Conservation (phyloP, 805 yeast species). For the Wickerhamiella hasegawae region DNA sequence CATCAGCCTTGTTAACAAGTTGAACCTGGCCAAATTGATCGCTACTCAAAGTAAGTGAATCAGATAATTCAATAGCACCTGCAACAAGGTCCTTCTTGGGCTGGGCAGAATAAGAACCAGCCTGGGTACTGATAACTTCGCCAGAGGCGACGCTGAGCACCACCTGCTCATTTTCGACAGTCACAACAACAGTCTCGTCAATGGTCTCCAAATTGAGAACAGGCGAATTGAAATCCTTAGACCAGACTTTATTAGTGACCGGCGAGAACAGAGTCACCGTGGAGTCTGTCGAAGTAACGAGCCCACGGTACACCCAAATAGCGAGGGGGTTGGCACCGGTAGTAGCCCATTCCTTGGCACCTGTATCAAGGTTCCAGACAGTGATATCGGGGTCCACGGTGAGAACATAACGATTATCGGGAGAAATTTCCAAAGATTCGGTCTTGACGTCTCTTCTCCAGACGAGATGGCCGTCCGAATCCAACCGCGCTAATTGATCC, state of each 20-base stretch:
- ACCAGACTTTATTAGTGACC: too few relatives aligned
- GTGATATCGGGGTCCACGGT: constrained; percentile 7
- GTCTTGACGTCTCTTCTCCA: constrained; percentile 17
- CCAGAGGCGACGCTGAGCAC: constrained; percentile 5
- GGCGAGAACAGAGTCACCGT: too few relatives aligned
- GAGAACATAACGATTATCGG: constrained; percentile 2
- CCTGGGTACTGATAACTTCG: too few relatives aligned
- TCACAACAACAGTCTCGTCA: constrained; percentile 11
- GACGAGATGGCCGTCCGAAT: constrained; percentile 13
- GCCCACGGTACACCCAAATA: too few relatives aligned
- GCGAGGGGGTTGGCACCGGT: constrained; percentile 1
- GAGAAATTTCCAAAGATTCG: constrained; percentile 5
- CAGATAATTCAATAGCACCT: too few relatives aligned
- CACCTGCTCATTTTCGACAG: constrained; percentile 1
- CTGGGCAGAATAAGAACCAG: too few relatives aligned
- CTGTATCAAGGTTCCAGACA: constrained; percentile 7
- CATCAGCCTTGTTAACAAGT: too few relatives aligned
- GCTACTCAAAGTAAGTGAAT: too few relatives aligned
- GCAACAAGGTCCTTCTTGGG: too few relatives aligned
- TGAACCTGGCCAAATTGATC: too few relatives aligned
- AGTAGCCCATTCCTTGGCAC: constrained; percentile 8
- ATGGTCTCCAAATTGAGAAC: constrained; percentile 3
- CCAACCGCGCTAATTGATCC: constrained; percentile 14
- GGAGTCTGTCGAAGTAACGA: too few relatives aligned
- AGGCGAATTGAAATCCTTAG: too few relatives aligned